Evolutionary conservation across 306 rosid genomes (phyloP), one percentile per base, ranked within the genome.

Genomic region (Sicyos baderoa): DNA sequence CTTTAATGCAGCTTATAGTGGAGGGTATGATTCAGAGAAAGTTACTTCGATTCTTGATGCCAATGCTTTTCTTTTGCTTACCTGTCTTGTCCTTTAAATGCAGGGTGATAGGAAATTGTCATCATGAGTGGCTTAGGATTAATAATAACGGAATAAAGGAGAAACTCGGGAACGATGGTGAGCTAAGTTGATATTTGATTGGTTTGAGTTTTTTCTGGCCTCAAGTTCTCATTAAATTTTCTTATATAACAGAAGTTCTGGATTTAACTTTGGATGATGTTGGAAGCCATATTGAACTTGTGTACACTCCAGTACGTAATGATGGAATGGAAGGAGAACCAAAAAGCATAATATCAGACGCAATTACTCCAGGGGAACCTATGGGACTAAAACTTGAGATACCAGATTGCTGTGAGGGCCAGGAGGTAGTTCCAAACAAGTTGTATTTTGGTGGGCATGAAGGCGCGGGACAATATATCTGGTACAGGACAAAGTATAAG

Each of bases 371-470:
- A 15, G 99, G 87, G 79, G 89, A 88, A 71, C 99, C 99, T 58
- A 68, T 64, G 44, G 99, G 99, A 80, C 71, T 82, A 77, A 87
- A 90, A 40, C 96, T 93, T 69, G 75, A 54, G 68, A 84, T 93
- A 74, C 86, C 96, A 29, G 94, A 88, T 32, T 86, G 99, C 76
- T 76, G 76, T 8, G 94, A 93, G 78, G 83, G 75, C 59, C 72
- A 64, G 74, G 88, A 81, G 73, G 63, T 85, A 55, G 73, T 76
- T 71, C 97, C 91, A 3, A 37, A 52, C 47, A 86, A 79, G 75
- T 72, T 64, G 54, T 93, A 93, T 88, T 86, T 93, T 76, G 99
- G 99, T 48, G 99, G 99, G 63, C 86, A 85, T 71, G 96, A 93
- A 83, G 99, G 94, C 57, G 76, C 72, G 85, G 97, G 99, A 71